Percentiles rank a stretch among this genome's conserved stretches.
Conservation (phyloP, 495 filamentous ascomycete genomes). For the Aspergillus hancockii region DNA sequence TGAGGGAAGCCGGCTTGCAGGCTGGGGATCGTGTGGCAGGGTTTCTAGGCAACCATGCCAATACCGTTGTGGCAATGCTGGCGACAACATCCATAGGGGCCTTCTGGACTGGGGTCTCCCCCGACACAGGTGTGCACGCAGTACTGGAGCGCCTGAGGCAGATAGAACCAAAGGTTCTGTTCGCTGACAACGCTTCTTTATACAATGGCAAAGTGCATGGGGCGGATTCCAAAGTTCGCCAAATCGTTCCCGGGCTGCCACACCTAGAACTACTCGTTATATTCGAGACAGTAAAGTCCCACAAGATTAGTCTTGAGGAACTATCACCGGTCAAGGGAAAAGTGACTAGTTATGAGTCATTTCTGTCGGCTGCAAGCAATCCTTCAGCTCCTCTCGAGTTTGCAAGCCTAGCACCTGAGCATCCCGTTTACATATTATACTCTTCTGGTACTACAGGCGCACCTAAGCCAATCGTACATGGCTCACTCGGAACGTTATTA, state of each 20-base stretch:
- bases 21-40: conserved; percentile 76
- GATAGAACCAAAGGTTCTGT: conserved; percentile 76
- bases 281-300: conserved; percentile 59
- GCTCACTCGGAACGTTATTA: conserved; percentile 80
- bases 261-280: conserved; percentile 67
- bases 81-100: conserved; percentile 77
- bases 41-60: conserved; percentile 82
- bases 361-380: conserved; percentile 43
- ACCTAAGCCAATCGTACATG: conserved; percentile 91
- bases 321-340: conserved; percentile 50
- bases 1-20: conserved; percentile 63
- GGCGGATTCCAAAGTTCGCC: conserved; percentile 67
- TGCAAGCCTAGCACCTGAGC: conserved; percentile 72
- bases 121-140: conserved; percentile 76
- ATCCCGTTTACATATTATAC: conserved; percentile 88
- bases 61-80: conserved; percentile 85
- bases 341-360: conserved; percentile 51
- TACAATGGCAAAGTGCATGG: conserved; percentile 88
- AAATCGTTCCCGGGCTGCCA: conserved; percentile 65
- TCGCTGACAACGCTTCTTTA: conserved; percentile 81
- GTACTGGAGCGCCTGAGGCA: conserved; percentile 82
- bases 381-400: conserved; percentile 59
- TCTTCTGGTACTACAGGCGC: conserved; percentile 86
- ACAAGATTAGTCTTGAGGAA: conserved; percentile 49
- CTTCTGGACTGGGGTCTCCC: conserved; percentile 88